Base-by-base conservation (phyloP, 306 rosid genomes). In the Ormosia emarginata region DNA sequence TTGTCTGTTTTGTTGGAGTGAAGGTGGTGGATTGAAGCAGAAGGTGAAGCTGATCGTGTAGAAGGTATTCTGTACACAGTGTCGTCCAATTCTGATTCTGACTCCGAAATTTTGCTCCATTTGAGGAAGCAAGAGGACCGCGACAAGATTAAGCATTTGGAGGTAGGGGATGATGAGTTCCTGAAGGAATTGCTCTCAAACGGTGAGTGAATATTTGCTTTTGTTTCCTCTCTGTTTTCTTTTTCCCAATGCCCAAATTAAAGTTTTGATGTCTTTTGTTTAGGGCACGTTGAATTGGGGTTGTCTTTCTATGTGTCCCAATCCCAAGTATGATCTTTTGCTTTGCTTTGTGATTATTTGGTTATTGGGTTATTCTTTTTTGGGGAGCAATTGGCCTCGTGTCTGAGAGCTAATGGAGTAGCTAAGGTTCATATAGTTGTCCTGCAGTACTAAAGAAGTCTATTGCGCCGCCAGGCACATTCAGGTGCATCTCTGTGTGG, bases 11-110 rank as follows among this genome's bases (percentile, higher is more conserved):
- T 7, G 8, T 40, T 53, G 84, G 84, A 41, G 29, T 90, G 78
- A 88, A 94, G 98, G 88, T 92, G 97, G 97, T 91, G 91, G 98
- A 71, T 77, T 67, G 94, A 91, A 68, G 90, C 79, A 37, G 86
- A 87, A 46, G 67, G 40, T 29, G 90, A 75, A 18, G 87, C 55
- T 17, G 88, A 91, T 77, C 71, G 49, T 18, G 65, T 44, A 6
- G 97, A 80, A 59, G 90, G 94, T 32, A 90, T 94, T 15, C 10
- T 90, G 70, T 94, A 91, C 62, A 37, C 85, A 7, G 96, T 86
- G 7, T 44, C 71, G 55, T 81, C 82, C 18, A 61, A 79, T 39
- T 64, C 74, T 39, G 90, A 75, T 29, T 74, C 64, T 2, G 93
- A 82, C 55, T 67, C 81, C 0, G 90, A 88, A 8, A 84, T 94